phyloP scores from a whole-genome alignment of 805 yeast species.

The Yamadazyma ubonensis region DNA sequence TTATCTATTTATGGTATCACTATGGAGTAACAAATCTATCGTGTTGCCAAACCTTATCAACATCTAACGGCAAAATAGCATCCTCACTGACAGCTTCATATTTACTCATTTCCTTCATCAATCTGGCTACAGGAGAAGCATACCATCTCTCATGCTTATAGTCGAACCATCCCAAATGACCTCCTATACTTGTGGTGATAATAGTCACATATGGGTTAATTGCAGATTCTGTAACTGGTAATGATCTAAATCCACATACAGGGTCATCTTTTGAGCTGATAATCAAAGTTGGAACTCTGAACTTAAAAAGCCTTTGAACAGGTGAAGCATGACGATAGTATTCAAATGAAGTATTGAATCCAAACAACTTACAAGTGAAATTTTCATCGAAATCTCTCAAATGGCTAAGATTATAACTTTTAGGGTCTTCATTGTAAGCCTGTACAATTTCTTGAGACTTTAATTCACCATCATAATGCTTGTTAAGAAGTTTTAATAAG shows the following conservation, averaged over 20 bases:
- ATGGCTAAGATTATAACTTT: constrained; percentile 29
- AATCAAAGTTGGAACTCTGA: constrained; percentile 62
- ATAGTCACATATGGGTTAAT: constrained; percentile 59
- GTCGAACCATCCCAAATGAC: constrained; percentile 60
- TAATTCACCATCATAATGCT: constrained; percentile 31
- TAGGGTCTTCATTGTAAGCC: constrained; percentile 30
- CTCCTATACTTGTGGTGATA: constrained; percentile 64
- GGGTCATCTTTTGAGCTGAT: constrained; percentile 69
- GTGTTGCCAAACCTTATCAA: constrained; percentile 31
- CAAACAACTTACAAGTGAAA: constrained; percentile 62
- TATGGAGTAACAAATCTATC: constrained; percentile 24
- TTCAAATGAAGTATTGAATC: constrained; percentile 58
- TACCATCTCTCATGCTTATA: constrained; percentile 36
- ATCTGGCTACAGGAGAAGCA: constrained; percentile 33
- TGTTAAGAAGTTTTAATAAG: constrained; percentile 30
- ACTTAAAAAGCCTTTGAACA: constrained; percentile 49
- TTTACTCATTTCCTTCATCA: constrained; percentile 32
- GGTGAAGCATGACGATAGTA: constrained; percentile 71
- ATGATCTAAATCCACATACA: constrained; percentile 50
- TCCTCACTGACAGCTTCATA: constrained; percentile 21
- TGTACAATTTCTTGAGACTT: constrained; percentile 22
- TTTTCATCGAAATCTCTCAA: constrained; percentile 59
- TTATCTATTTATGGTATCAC: neutral
- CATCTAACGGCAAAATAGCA: constrained; percentile 28
- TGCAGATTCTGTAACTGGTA: constrained; percentile 50